phyloP scores from a whole-genome alignment of 75 land plant genomes.

The Cupressus sempervirens region DNA sequence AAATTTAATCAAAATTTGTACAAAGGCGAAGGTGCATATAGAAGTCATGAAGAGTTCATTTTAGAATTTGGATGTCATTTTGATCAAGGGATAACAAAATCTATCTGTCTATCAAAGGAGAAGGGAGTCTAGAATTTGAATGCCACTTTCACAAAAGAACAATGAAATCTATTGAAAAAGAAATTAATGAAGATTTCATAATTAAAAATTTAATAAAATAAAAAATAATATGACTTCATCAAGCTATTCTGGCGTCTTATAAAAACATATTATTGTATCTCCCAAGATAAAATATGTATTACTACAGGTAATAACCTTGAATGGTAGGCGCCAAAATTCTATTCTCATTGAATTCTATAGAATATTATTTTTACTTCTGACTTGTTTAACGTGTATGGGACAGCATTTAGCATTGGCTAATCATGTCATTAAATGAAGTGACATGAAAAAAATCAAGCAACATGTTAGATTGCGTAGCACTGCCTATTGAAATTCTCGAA shows the following conservation, averaged over 20 bases:
- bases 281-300: neutral
- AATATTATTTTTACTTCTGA: neutral
- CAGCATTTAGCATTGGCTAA: neutral
- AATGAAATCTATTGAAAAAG: neutral
- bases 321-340: neutral
- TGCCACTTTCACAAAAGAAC: neutral
- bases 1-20: neutral
- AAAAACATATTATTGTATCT: no score
- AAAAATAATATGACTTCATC: neutral
- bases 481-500: neutral
- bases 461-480: neutral
- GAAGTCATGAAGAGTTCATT: no score
- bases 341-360: neutral
- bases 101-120: neutral
- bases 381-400: neutral
- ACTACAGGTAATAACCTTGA: neutral
- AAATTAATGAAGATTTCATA: neutral
- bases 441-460: neutral
- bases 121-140: no score
- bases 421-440: neutral
- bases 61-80: neutral
- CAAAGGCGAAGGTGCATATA: neutral
- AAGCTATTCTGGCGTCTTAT: neutral
- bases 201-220: neutral
- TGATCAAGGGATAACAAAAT: no score